Evolutionary conservation across 2,329 filamentous ascomycete species (phyloP).

Genomic region (Canariomyces notabilis): DNA sequence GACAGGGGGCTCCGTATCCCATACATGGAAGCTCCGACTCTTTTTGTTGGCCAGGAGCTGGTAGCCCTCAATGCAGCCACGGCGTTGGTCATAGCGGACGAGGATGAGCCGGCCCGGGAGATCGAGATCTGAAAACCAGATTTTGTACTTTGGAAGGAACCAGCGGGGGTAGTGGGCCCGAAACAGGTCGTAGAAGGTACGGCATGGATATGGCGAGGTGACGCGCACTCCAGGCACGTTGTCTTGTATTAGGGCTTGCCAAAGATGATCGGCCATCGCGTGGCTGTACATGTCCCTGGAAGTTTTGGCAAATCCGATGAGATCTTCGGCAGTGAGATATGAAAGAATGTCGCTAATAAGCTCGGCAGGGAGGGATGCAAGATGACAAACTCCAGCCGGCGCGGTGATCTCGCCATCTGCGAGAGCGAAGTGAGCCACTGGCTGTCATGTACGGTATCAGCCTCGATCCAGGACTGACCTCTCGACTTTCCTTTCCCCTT

Average conservation of each 20-base stretch:
- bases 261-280: constrained; percentile 62
- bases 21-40: constrained; percentile 52
- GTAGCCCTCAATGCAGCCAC: constrained; percentile 76
- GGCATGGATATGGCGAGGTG: constrained; percentile 51
- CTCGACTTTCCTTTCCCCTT: constrained; percentile 4
- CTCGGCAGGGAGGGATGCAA: constrained; percentile 65
- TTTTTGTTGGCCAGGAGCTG: constrained; percentile 63
- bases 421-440: not conserved
- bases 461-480: not conserved
- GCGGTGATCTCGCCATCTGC: not conserved
- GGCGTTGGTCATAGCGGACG: constrained; percentile 66
- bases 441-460: not conserved
- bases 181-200: constrained; percentile 67
- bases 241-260: constrained; percentile 64
- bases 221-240: constrained; percentile 57
- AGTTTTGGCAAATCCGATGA: constrained; percentile 54
- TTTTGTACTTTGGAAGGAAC: constrained; percentile 74
- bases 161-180: constrained; percentile 71
- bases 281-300: constrained; percentile 58
- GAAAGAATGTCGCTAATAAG: constrained; percentile 67
- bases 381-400: constrained; percentile 16
- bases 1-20: constrained; percentile 60
- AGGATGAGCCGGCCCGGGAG: constrained; percentile 71
- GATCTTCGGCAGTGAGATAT: constrained; percentile 59
- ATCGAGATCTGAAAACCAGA: constrained; percentile 79